phyloP scores from a whole-genome alignment of 176 grass and related monocot genomes.

The Lolium multiflorum region DNA sequence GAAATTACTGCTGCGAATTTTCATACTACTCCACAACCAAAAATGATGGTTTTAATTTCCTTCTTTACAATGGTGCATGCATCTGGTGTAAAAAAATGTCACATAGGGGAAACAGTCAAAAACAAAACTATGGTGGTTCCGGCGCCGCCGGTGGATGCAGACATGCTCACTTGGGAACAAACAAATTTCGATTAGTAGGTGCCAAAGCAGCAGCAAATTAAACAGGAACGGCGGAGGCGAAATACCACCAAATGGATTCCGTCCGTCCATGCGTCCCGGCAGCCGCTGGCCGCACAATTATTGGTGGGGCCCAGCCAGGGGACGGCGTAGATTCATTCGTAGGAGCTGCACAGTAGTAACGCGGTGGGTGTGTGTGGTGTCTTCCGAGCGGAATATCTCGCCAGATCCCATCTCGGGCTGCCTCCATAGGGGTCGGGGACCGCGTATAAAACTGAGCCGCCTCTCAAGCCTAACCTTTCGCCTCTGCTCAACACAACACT shows the following conservation, averaged over 20 bases:
- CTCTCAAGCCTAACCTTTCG: neutral
- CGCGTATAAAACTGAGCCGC: constrained; percentile 23
- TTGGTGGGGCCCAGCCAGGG: neutral
- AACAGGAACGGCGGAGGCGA: neutral
- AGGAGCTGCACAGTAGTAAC: neutral
- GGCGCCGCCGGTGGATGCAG: too few relatives aligned
- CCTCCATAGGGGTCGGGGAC: too few relatives aligned
- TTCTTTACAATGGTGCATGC: neutral
- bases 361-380: neutral
- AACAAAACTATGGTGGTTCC: too few relatives aligned
- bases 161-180: too few relatives aligned
- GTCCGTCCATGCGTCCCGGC: neutral
- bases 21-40: neutral
- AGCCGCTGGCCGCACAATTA: neutral
- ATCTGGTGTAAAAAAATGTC: too few relatives aligned
- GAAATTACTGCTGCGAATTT: neutral
- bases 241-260: too few relatives aligned
- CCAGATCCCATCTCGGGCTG: neutral
- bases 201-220: too few relatives aligned
- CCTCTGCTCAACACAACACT: neutral
- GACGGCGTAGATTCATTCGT: neutral
- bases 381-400: neutral
- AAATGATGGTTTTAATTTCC: neutral
- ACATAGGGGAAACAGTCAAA: too few relatives aligned
- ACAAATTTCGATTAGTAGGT: too few relatives aligned